Conservation (phyloP, 305 asterid species). For the Fraxinus xanthoxyloides region DNA sequence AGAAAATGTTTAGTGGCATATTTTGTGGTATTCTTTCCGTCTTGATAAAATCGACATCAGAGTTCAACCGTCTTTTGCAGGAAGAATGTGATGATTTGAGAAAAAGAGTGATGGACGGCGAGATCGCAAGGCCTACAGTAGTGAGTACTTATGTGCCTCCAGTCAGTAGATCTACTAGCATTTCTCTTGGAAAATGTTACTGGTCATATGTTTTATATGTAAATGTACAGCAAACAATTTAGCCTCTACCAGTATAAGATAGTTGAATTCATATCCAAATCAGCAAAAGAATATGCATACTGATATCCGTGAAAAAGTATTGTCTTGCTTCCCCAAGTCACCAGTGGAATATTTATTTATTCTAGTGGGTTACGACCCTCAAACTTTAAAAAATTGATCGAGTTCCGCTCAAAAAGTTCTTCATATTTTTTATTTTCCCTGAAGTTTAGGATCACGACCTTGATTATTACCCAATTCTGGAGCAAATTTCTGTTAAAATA, state of each 20-base stretch:
- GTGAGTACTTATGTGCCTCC: slow-evolving; percentile 37
- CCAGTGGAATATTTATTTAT: not conserved
- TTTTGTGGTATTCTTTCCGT: not conserved
- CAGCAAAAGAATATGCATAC: not conserved
- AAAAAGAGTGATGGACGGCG: slow-evolving; percentile 41
- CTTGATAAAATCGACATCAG: not conserved
- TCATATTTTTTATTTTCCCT: not conserved
- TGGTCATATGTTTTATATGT: not conserved
- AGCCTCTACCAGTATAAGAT: not conserved
- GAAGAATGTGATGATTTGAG: slow-evolving; percentile 56
- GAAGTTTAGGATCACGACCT: not conserved
- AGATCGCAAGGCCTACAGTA: slow-evolving; percentile 52
- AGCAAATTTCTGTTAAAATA: not conserved
- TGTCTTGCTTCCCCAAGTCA: not conserved
- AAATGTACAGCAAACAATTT: not conserved
- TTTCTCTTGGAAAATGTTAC: slow-evolving; percentile 17
- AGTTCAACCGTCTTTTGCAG: slow-evolving; percentile 31
- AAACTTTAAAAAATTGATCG: not conserved
- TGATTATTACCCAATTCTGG: not conserved
- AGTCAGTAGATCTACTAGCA: not conserved
- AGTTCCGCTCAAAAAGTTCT: not conserved
- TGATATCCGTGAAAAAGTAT: not conserved
- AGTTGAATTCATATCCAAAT: not conserved
- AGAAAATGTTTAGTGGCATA: not conserved
- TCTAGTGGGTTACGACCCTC: not conserved